Evolutionary conservation across 352 stramenopile species (phyloP).

Genomic region (Saprolegnia parasitica): DNA sequence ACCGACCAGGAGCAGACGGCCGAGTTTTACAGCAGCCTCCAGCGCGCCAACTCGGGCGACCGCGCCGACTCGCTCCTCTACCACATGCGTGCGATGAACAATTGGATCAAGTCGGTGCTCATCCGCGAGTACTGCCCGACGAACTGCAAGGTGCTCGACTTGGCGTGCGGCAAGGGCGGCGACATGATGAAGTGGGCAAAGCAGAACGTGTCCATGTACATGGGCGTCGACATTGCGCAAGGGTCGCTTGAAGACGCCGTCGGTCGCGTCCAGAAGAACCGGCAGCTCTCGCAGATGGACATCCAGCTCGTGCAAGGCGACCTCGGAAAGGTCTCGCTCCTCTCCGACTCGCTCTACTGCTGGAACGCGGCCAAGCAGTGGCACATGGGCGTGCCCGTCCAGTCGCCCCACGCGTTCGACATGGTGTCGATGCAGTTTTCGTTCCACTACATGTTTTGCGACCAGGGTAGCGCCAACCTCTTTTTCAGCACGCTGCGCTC

Average conservation of each 20-base stretch:
- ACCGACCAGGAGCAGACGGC: conserved; percentile 44
- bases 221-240: conserved; percentile 97
- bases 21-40: conserved; percentile 81
- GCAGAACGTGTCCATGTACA: conserved; percentile 89
- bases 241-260: conserved; percentile 94
- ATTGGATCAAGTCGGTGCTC: conserved; percentile 97
- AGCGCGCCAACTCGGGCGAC: conserved; percentile 64
- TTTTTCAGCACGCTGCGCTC: conserved; percentile 94
- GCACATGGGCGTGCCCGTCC: conserved; percentile 50
- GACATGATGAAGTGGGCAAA: conserved; percentile 97
- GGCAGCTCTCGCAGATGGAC: conserved; percentile 63
- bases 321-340: conserved; percentile 61
- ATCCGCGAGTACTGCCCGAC: conserved; percentile 86
- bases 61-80: conserved; percentile 90
- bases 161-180: conserved; percentile 97
- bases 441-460: conserved; percentile 99
- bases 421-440: conserved; percentile 99
- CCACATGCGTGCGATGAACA: conserved; percentile 97
- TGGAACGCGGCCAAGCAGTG: conserved; percentile 60
- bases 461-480: conserved; percentile 76
- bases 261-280: conserved; percentile 73
- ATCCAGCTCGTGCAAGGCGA: conserved; percentile 78
- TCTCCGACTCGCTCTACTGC: conserved; percentile 60
- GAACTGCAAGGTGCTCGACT: conserved; percentile 91
- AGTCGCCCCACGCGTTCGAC: conserved; percentile 76